phyloP scores from a whole-genome alignment of 2,329 filamentous ascomycete genomes.

The Beauveria pseudobassiana region DNA sequence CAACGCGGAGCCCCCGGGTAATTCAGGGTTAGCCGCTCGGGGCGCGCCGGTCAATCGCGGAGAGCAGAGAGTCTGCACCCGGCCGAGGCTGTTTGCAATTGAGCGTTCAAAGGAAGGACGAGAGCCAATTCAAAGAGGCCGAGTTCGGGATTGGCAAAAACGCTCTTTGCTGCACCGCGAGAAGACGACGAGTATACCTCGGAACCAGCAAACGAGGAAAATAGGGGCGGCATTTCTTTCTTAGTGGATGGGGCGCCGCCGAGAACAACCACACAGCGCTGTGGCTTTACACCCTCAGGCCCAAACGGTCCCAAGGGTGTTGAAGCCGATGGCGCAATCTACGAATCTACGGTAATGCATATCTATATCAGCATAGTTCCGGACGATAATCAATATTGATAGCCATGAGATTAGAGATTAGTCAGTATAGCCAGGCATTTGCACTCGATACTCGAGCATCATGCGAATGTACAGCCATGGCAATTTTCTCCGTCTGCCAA shows the following conservation, averaged over 20 bases:
- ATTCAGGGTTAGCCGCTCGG: not conserved
- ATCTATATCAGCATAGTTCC: too few species aligned
- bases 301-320: not conserved
- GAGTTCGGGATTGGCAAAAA: not conserved
- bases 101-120: too few species aligned
- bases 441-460: too few species aligned
- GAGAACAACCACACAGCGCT: not conserved
- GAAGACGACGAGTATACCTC: not conserved
- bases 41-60: constrained; percentile 1
- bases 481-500: too few species aligned
- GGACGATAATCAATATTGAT: too few species aligned
- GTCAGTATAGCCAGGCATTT: too few species aligned
- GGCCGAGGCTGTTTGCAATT: not conserved
- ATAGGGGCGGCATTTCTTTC: not conserved
- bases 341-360: not conserved
- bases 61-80: not conserved
- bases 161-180: not conserved
- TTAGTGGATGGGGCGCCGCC: not conserved
- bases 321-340: not conserved
- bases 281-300: not conserved
- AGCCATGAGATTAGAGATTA: too few species aligned
- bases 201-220: not conserved
- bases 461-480: too few species aligned
- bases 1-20: not conserved
- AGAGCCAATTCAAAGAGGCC: not conserved